phyloP scores from a whole-genome alignment of 2,329 filamentous ascomycete species.

The Fusarium sp. region DNA sequence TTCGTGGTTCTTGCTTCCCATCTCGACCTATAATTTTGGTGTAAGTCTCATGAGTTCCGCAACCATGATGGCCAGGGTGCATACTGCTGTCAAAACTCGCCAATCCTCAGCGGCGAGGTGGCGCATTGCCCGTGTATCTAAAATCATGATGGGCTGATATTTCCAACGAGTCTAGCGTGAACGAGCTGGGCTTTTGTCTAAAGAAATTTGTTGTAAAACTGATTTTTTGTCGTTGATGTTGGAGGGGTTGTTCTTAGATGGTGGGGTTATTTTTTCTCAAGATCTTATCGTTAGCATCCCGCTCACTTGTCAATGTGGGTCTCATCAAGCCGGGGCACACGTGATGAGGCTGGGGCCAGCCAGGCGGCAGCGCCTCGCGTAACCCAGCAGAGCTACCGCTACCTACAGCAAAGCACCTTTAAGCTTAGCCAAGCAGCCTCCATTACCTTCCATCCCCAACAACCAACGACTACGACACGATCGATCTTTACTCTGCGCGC shows the following conservation, averaged over 20 bases:
- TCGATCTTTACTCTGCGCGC: conserved; percentile 29
- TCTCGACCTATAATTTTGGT: conserved; percentile 76
- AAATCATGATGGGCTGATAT: conserved; percentile 75
- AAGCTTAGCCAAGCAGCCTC: conserved; percentile 54
- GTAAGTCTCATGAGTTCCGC: conserved; percentile 45
- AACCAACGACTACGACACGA: conserved; percentile 40
- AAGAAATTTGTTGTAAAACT: background rate
- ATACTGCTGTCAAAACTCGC: conserved; percentile 90
- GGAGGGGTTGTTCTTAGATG: conserved; percentile 42
- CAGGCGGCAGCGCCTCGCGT: conserved; percentile 60
- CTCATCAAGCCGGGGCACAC: conserved; percentile 22
- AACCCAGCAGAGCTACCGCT: conserved; percentile 52
- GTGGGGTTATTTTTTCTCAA: conserved; percentile 47
- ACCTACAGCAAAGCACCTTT: conserved; percentile 44
- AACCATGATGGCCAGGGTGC: conserved; percentile 48
- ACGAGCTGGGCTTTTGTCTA: background rate
- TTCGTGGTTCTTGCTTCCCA: conserved; percentile 96
- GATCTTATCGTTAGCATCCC: conserved; percentile 45
- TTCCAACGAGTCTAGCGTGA: background rate
- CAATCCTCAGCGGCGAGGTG: conserved; percentile 95
- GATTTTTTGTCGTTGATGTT: conserved; percentile 9
- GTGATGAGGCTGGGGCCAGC: conserved; percentile 49
- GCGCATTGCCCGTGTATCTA: conserved; percentile 93
- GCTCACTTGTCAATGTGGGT: conserved; percentile 6
- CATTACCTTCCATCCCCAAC: conserved; percentile 52